phyloP scores from a whole-genome alignment of 371 early-diverging fungal species.

The Circinella minor region DNA sequence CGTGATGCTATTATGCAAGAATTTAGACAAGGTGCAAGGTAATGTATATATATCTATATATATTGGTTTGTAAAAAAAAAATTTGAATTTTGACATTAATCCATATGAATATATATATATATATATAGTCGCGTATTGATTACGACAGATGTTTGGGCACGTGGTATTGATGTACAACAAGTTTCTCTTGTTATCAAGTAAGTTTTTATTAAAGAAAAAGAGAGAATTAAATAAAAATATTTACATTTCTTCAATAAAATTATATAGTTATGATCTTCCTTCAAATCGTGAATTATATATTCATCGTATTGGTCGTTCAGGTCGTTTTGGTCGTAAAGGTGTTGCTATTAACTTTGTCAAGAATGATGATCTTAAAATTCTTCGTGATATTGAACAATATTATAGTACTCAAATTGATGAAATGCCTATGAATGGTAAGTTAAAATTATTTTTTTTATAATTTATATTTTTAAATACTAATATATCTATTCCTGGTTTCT shows the following conservation, averaged over 20 bases:
- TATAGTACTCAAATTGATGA: conserved; percentile 96
- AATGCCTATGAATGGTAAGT: conserved; percentile 88
- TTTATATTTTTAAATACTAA: not conserved
- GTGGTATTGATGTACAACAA: conserved; percentile 99
- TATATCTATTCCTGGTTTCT: not conserved
- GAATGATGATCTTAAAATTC: conserved; percentile 82
- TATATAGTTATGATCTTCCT: conserved; percentile 94
- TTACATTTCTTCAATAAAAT: not conserved
- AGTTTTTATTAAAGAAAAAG: conserved; percentile 7
- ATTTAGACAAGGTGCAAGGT: conserved; percentile 85
- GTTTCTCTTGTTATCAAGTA: conserved; percentile 88
- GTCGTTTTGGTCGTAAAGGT: conserved; percentile 98
- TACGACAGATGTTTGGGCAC: conserved; percentile 94
- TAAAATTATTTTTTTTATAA: not conserved
- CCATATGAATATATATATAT: not conserved
- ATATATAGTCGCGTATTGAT: conserved; percentile 85
- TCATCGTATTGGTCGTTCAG: conserved; percentile 97
- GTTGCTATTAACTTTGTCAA: conserved; percentile 98
- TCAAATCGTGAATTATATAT: conserved; percentile 92
- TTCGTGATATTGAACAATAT: conserved; percentile 92
- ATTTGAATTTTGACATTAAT: not conserved
- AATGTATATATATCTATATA: conserved; percentile 2
- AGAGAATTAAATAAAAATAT: not conserved
- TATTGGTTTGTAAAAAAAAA: not conserved
- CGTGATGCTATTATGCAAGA: conserved; percentile 92